Conservation (phyloP, 2,329 filamentous ascomycete species). For the Nemania serpens region DNA sequence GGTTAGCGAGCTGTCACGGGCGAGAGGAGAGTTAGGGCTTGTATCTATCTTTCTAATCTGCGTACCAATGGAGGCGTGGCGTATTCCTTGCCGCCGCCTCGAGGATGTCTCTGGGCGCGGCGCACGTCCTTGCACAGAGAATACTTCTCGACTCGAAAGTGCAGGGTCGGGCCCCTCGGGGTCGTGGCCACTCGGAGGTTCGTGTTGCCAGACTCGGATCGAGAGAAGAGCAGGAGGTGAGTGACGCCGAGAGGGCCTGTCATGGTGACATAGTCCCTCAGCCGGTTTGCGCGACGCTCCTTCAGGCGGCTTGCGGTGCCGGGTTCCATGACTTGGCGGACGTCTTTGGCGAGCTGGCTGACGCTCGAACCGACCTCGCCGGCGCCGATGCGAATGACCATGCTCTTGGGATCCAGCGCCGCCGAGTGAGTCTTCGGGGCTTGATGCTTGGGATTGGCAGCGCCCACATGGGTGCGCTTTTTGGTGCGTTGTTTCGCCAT, state of each 20-base stretch:
- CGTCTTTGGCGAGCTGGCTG: conserved; percentile 88
- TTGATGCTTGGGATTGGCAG: conserved; percentile 62
- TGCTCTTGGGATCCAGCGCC: conserved; percentile 81
- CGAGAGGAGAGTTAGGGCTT: too few relatives aligned
- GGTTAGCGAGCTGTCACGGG: conserved; percentile 3
- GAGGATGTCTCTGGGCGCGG: conserved; percentile 80
- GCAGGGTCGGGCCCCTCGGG: conserved; percentile 87
- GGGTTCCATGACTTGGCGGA: conserved; percentile 93
- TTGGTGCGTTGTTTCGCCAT: conserved; percentile 86
- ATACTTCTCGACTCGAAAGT: conserved; percentile 95
- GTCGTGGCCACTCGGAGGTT: conserved; percentile 88
- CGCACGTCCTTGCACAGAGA: conserved; percentile 90
- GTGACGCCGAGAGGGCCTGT: conserved; percentile 90
- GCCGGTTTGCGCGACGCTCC: conserved; percentile 84
- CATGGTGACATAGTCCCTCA: conserved; percentile 95
- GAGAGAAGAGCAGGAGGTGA: conserved; percentile 90
- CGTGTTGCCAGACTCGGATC: conserved; percentile 86
- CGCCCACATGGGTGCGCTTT: conserved; percentile 83
- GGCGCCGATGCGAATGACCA: conserved; percentile 97
- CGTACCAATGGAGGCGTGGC: conserved; percentile 78
- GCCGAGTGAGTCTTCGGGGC: conserved; percentile 63
- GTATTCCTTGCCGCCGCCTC: conserved; percentile 83
- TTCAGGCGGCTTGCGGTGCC: conserved; percentile 88
- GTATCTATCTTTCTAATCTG: conserved; percentile 4
- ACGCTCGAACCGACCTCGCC: conserved; percentile 91